phyloP scores from a whole-genome alignment of 129 eudicot species.

The Lactuca saligna region DNA sequence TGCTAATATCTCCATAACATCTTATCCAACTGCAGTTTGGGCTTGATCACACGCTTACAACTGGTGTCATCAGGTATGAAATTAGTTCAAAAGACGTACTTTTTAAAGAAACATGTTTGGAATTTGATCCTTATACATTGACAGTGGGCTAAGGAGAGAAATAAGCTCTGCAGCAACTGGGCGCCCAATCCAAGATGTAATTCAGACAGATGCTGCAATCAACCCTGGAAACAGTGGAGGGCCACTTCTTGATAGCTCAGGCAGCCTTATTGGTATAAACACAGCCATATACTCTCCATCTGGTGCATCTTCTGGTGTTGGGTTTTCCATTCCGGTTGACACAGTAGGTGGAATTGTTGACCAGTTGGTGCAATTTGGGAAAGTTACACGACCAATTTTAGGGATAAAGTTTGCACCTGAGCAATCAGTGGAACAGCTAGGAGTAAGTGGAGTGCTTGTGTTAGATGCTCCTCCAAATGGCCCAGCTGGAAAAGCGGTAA shows the following conservation, averaged over 20 bases:
- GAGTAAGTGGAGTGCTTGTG: slow-evolving; percentile 88
- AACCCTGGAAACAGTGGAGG: slow-evolving; percentile 97
- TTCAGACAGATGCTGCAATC: slow-evolving; percentile 94
- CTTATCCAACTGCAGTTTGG: slow-evolving; percentile 64
- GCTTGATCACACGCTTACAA: slow-evolving; percentile 92
- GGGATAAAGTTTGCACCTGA: slow-evolving; percentile 94
- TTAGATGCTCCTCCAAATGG: slow-evolving; percentile 84
- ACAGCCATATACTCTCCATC: slow-evolving; percentile 91
- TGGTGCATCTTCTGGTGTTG: slow-evolving; percentile 92
- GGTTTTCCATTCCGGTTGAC: slow-evolving; percentile 93
- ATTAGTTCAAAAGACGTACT: not conserved
- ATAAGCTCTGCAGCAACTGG: slow-evolving; percentile 95
- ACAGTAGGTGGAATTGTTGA: slow-evolving; percentile 88
- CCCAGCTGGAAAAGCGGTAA: slow-evolving; percentile 97
- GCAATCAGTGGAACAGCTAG: slow-evolving; percentile 84
- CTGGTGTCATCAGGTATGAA: slow-evolving; percentile 86
- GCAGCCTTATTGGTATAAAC: slow-evolving; percentile 81
- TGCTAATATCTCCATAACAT: not conserved
- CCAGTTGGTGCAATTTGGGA: slow-evolving; percentile 74
- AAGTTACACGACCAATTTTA: slow-evolving; percentile 79
- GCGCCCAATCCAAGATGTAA: slow-evolving; percentile 89
- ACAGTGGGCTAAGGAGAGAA: slow-evolving; percentile 88
- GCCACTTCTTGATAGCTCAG: slow-evolving; percentile 88
- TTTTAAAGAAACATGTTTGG: not conserved
- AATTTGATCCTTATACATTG: not conserved